phyloP scores from a whole-genome alignment of 2,329 filamentous ascomycete genomes.

The Plenodomus biglobosus region DNA sequence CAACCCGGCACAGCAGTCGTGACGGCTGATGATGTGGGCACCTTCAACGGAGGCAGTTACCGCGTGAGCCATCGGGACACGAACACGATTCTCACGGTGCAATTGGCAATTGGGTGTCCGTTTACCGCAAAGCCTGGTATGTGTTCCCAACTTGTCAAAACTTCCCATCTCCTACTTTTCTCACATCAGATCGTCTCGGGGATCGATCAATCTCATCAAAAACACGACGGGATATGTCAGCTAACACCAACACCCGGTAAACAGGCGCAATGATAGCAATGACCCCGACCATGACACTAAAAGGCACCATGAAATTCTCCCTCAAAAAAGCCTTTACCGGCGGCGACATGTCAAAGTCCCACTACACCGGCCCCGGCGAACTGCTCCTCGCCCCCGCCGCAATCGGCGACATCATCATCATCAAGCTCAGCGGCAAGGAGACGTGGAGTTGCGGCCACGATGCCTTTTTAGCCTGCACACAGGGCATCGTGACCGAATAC shows the following conservation, averaged over 20 bases:
- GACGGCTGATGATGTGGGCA: slow-evolving; percentile 82
- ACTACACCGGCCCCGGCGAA: slow-evolving; percentile 87
- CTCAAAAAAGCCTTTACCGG: slow-evolving; percentile 88
- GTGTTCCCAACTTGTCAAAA: slow-evolving; percentile 1
- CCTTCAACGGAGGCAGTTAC: slow-evolving; percentile 94
- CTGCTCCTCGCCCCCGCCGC: slow-evolving; percentile 77
- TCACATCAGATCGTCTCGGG: no score
- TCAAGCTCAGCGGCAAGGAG: slow-evolving; percentile 71
- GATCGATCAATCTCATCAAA: no score
- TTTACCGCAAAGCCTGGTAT: slow-evolving; percentile 74
- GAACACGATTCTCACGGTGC: slow-evolving; percentile 86
- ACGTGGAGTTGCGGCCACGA: slow-evolving; percentile 86
- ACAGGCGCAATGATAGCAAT: slow-evolving; percentile 89
- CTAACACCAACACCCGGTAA: neutral
- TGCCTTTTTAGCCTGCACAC: slow-evolving; percentile 80
- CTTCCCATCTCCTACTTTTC: neutral
- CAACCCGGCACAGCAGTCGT: slow-evolving; percentile 46
- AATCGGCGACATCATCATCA: slow-evolving; percentile 81
- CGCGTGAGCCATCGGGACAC: slow-evolving; percentile 88
- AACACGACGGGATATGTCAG: neutral
- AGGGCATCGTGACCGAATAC: slow-evolving; percentile 84
- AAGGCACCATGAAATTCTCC: slow-evolving; percentile 80
- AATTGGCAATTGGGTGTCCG: slow-evolving; percentile 86
- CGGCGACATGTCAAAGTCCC: slow-evolving; percentile 75
- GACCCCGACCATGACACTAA: slow-evolving; percentile 82